Conservation (phyloP, 345 rosid genomes). For the Diplotaxis tenuifolia region DNA sequence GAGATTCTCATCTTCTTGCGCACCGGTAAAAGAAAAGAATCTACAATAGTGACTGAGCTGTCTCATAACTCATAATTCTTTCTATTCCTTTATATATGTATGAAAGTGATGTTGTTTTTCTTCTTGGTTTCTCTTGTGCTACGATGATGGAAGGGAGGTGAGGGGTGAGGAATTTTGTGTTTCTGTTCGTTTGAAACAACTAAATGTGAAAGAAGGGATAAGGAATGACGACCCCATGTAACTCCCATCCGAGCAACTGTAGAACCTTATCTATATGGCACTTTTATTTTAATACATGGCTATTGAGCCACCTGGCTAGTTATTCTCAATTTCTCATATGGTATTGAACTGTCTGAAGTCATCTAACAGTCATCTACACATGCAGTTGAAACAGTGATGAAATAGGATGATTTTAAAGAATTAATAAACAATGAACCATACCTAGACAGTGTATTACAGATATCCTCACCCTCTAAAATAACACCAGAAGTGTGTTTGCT, state of each 20-base stretch:
- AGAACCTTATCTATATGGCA: not conserved
- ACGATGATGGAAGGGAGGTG: not conserved
- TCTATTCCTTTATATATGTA: not conserved
- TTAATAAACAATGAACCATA: slow-evolving; percentile 25
- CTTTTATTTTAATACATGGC: not conserved
- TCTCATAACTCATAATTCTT: not conserved
- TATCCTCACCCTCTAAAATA: slow-evolving; percentile 91
- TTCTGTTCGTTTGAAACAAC: not conserved
- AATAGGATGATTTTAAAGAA: not conserved
- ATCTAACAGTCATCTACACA: not conserved
- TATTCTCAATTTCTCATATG: too few relatives aligned
- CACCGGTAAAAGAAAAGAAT: not conserved
- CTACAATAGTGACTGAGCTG: not conserved
- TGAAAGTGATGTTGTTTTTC: not conserved
- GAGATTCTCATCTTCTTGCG: not conserved
- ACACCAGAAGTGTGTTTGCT: slow-evolving; percentile 71
- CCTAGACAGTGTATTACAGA: slow-evolving; percentile 79
- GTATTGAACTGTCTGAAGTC: not conserved
- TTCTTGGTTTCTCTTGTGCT: not conserved
- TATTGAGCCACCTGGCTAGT: not conserved
- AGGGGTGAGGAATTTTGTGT: not conserved
- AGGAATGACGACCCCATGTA: not conserved
- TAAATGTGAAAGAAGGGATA: not conserved
- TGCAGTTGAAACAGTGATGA: not conserved
- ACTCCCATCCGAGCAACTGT: not conserved